Conservation (phyloP, 2,329 filamentous ascomycete genomes). For the Ceratocystiopsis minuta region DNA sequence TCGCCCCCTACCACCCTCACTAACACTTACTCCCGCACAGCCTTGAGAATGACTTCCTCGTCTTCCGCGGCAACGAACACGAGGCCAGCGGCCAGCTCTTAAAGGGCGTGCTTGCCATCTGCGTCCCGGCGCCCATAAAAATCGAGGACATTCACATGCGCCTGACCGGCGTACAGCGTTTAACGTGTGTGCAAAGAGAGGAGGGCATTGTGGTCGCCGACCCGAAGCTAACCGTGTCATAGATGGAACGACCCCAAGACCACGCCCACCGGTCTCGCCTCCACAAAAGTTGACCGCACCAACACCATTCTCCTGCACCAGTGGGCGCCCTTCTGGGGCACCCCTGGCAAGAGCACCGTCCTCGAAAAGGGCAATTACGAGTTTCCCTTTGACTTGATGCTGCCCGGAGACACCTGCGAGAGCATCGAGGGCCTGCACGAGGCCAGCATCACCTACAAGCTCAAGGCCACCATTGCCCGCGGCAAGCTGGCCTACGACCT, state of each 20-base stretch:
- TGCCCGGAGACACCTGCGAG: constrained; percentile 60
- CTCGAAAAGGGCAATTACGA: constrained; percentile 64
- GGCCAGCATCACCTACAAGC: constrained; percentile 72
- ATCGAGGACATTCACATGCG: constrained; percentile 58
- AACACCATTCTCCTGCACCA: constrained; percentile 47
- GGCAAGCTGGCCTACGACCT: constrained; percentile 82
- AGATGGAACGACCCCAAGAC: constrained; percentile 34
- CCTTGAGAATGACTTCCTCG: constrained; percentile 60
- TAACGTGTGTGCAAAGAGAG: constrained; percentile 13
- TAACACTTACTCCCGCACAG: constrained; percentile 21
- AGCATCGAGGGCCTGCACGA: constrained; percentile 80
- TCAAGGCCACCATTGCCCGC: constrained; percentile 76
- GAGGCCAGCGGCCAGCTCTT: constrained; percentile 61
- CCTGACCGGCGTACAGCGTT: constrained; percentile 49
- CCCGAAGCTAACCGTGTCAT: too few species aligned
- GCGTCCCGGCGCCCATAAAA: constrained; percentile 48
- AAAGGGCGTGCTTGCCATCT: constrained; percentile 57
- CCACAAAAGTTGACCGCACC: constrained; percentile 40
- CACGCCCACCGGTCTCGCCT: constrained; percentile 39
- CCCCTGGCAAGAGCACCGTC: constrained; percentile 35
- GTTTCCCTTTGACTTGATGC: constrained; percentile 58
- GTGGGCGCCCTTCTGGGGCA: constrained; percentile 48
- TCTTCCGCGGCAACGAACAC: constrained; percentile 57
- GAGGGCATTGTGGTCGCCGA: too few species aligned
- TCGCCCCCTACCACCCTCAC: too few species aligned